Percentiles rank a stretch among this genome's conserved stretches.
Conservation (phyloP, 148 eudicot genomes). For the Diospyros kaki region DNA sequence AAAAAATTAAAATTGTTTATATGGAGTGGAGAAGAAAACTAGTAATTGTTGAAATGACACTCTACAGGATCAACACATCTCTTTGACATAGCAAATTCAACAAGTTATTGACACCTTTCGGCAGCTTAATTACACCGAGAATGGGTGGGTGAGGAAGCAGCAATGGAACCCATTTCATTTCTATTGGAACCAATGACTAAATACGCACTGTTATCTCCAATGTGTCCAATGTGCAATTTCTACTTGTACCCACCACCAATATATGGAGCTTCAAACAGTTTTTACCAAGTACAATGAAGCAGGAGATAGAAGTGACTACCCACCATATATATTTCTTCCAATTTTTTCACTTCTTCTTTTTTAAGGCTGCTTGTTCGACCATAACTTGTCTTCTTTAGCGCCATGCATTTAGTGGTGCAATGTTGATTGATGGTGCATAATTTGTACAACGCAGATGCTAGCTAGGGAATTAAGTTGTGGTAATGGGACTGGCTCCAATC, state of each 20-base stretch:
- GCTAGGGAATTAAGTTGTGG: slow-evolving; percentile 79
- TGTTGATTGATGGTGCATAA: slow-evolving; percentile 45
- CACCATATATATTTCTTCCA: not conserved
- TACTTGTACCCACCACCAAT: slow-evolving; percentile 59
- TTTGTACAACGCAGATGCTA: slow-evolving; percentile 51
- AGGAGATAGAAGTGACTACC: slow-evolving; percentile 60
- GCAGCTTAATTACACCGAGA: slow-evolving; percentile 52
- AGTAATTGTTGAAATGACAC: not conserved
- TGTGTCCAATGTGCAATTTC: slow-evolving; percentile 71
- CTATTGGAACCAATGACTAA: slow-evolving; percentile 87
- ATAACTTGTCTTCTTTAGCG: not conserved
- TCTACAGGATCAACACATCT: slow-evolving; percentile 79
- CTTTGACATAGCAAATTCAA: slow-evolving; percentile 82
- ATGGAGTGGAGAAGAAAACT: no score
- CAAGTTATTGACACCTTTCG: slow-evolving; percentile 74
- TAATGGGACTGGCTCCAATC: slow-evolving; percentile 85
- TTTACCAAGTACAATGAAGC: slow-evolving; percentile 52
- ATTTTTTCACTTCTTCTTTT: no score
- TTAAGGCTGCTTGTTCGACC: not conserved
- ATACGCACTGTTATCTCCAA: slow-evolving; percentile 90
- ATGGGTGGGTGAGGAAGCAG: slow-evolving; percentile 76
- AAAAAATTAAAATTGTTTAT: no score
- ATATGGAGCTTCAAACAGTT: slow-evolving; percentile 81
- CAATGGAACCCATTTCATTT: slow-evolving; percentile 59
- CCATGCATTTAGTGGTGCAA: not conserved